Evolutionary conservation across 1,284 basidiomycete species (phyloP), one percentile per base, ranked within the genome.

Genomic region (Rhodotorula glutinis): DNA sequence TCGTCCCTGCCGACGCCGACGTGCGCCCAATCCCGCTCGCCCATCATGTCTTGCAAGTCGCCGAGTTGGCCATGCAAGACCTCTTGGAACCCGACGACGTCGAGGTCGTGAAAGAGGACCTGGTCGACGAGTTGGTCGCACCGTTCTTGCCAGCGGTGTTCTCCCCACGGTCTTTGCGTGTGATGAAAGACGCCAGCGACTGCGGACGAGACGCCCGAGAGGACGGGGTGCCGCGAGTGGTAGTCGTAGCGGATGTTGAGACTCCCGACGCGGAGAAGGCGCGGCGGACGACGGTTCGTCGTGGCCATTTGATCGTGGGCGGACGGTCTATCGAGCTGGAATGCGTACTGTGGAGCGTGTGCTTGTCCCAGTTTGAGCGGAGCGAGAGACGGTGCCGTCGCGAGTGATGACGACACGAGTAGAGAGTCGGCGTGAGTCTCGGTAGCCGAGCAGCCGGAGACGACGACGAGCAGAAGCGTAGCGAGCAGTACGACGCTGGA

Each of bases 11-110:
- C 75, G 23, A 74, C 74, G 14, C 74, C 73, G 9, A 75, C 69
- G 4, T 46, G 62, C 1, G 53, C 64, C 38, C 62, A 74, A 29
- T 52, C 57, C 0, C 52, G 47, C 0, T 52, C 53, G 0, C 63
- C 63, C 23, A 72, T 41, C n/a, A 68, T 49, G 21, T 44, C 29
- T 25, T 29, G 19, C 9, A 75, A 52, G 29, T 74, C 73, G 14
- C 49, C 21, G 5, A 67, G 43, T 62, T 75, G 74, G 33, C 66
- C 49, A 3, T 64, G 53, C 5, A 72, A 54, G 7, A 66, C 72
- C 57, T 74, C 75, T 57, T 75, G 74, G 30, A 73, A 70, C 0
- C 73, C 75, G 16, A 75, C 49, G 30, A 74, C 52, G 53, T 75
- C 75, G 27, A 71, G 51, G 10, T 69, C 63, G 33, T 63, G 54